Evolutionary conservation across 768 basidiomycete species (phyloP).

Genomic region (Thelephora ganbajun): DNA sequence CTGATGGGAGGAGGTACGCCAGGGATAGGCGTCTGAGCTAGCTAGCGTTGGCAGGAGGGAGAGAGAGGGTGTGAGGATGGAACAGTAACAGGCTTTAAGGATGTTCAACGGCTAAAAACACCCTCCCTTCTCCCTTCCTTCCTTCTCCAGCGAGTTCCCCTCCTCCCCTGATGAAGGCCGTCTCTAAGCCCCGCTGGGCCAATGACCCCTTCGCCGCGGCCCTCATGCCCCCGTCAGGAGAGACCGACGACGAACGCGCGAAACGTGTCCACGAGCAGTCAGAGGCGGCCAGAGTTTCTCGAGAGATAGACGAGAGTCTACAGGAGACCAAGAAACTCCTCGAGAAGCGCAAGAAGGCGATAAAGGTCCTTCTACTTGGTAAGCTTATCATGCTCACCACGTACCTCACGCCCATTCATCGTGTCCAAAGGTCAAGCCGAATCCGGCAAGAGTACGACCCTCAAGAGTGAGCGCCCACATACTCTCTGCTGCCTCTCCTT

Average conservation of each 20-base stretch:
- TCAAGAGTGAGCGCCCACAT: slow-evolving; percentile 14
- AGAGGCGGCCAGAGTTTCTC: slow-evolving; percentile 29
- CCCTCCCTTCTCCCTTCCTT: no score
- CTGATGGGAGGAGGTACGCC: no score
- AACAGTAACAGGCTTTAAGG: no score
- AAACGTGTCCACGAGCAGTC: slow-evolving; percentile 21
- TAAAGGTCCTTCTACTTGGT: slow-evolving; percentile 47
- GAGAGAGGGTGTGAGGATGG: not conserved
- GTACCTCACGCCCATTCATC: slow-evolving; percentile 3
- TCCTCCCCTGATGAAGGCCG: slow-evolving; percentile 2
- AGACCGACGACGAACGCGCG: slow-evolving; percentile 23
- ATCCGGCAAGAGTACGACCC: slow-evolving; percentile 36
- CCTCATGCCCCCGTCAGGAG: slow-evolving; percentile 21
- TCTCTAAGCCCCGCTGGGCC: slow-evolving; percentile 4
- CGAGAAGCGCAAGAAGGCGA: slow-evolving; percentile 35
- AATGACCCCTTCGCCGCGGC: slow-evolving; percentile 20
- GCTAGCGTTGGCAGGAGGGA: not conserved
- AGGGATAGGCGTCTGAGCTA: no score
- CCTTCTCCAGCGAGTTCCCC: no score
- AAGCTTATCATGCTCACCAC: slow-evolving; percentile 2
- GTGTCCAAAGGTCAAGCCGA: slow-evolving; percentile 36
- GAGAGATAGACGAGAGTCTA: slow-evolving; percentile 35
- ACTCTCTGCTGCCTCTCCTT: not conserved
- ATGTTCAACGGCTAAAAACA: no score
- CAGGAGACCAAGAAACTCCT: slow-evolving; percentile 28